Percentiles rank a stretch among this genome's conserved stretches.
phyloP scores from a whole-genome alignment of 345 rosid species.

The Sapria himalayana region DNA sequence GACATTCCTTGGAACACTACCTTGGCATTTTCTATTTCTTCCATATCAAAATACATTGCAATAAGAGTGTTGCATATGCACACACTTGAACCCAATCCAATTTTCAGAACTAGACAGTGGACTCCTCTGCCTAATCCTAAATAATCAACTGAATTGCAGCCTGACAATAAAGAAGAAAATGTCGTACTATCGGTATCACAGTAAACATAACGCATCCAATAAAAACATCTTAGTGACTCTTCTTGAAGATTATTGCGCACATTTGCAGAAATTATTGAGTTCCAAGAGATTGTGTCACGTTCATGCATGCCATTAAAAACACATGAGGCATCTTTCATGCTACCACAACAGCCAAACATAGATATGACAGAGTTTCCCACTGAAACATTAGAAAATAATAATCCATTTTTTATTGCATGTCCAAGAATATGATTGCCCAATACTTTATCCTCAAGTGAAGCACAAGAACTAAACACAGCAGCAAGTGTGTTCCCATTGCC shows the following conservation, averaged over 20 bases:
- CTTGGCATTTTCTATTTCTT: constrained; percentile 36
- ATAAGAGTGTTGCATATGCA: constrained; percentile 49
- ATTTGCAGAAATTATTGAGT: constrained; percentile 39
- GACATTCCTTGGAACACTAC: constrained; percentile 40
- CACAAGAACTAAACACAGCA: constrained; percentile 39
- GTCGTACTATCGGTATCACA: constrained; percentile 36
- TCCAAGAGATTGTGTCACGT: constrained; percentile 66
- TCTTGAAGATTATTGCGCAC: constrained; percentile 27
- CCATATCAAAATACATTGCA: constrained; percentile 48
- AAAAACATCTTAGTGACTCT: constrained; percentile 27
- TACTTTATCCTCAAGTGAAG: constrained; percentile 24
- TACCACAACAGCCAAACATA: constrained; percentile 44
- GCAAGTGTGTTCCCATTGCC: constrained; percentile 55
- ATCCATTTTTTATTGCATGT: constrained; percentile 35
- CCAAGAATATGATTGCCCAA: constrained; percentile 46
- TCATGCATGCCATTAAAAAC: constrained; percentile 36
- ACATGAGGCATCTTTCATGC: constrained; percentile 21
- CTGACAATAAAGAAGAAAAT: constrained; percentile 44
- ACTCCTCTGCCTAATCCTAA: constrained; percentile 55
- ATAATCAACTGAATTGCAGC: constrained; percentile 31
- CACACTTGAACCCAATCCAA: constrained; percentile 29
- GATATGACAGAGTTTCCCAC: constrained; percentile 53
- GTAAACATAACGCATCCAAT: constrained; percentile 32
- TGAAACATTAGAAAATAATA: constrained; percentile 31
- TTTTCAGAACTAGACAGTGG: constrained; percentile 38